These are phyloP conservation scores for Kwoniella shandongensis DNA, from an alignment of 768 basidiomycete species.

Conservation along the genomic window DNA sequence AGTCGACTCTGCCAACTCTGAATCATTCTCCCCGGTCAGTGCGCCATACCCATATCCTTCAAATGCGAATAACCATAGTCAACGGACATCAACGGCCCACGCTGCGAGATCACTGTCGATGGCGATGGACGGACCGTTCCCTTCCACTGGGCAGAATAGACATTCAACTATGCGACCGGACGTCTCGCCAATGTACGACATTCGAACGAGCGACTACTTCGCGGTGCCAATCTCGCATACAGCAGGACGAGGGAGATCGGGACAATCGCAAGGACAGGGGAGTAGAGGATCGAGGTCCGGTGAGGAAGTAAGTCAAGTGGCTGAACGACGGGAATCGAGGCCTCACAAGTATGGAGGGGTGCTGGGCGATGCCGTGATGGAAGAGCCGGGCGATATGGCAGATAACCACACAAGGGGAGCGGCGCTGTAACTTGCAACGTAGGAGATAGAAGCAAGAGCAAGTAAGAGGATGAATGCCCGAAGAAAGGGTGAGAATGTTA, in stretches of 20 bases:
- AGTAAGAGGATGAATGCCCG: no score
- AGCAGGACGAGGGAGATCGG: conserved; percentile 3
- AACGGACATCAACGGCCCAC: neutral
- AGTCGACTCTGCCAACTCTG: conserved; percentile 3
- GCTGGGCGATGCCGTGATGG: no score
- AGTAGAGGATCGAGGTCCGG: conserved; percentile 8
- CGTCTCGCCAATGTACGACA: conserved; percentile 42
- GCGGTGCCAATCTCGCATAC: conserved; percentile 4
- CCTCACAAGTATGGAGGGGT: neutral
- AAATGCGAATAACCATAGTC: neutral
- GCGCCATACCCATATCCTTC: conserved; percentile 16
- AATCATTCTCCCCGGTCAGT: neutral
- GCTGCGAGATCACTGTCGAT: neutral
- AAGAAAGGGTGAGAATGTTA: no score
- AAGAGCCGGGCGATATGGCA: neutral
- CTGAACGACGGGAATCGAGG: conserved; percentile 1
- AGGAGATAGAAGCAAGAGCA: no score
- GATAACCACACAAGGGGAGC: neutral
- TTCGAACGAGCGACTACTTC: conserved; percentile 36
- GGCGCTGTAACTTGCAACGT: no score
- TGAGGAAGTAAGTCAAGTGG: neutral
- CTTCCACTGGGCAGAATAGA: conserved; percentile 7
- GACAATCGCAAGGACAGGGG: conserved; percentile 3
- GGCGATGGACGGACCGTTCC: conserved; percentile 17
- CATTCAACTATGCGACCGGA: conserved; percentile 24